These are phyloP conservation scores for Fagopyrum tataricum DNA, from an alignment of 148 eudicot species.

Conservation along the genomic window DNA sequence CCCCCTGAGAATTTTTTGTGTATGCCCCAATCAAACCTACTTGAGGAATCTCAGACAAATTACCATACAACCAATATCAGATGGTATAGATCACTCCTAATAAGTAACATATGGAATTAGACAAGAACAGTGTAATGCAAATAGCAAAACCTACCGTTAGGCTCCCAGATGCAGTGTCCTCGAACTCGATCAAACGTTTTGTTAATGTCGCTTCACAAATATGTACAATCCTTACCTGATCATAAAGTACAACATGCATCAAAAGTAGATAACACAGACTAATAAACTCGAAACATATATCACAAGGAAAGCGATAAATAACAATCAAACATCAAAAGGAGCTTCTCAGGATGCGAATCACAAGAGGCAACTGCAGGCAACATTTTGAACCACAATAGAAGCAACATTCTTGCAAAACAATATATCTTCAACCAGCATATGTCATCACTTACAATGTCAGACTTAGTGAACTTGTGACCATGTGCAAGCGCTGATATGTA, in stretches of 20 bases:
- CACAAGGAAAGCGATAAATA: neutral
- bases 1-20: no score
- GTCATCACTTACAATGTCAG: constrained; percentile 53
- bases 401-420: neutral
- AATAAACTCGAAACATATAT: no score
- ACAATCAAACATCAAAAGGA: neutral
- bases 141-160: constrained; percentile 50
- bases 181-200: constrained; percentile 87
- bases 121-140: constrained; percentile 1
- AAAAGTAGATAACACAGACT: neutral
- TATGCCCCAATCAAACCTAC: neutral
- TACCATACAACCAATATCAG: neutral
- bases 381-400: neutral
- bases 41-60: neutral
- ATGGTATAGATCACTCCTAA: neutral
- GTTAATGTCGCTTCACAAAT: constrained; percentile 89
- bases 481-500: constrained; percentile 80
- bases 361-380: neutral
- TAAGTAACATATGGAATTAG: neutral
- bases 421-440: neutral
- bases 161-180: constrained; percentile 67
- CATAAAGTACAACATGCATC: constrained; percentile 11
- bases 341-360: neutral
- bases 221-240: constrained; percentile 68
- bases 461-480: constrained; percentile 60